Percentiles rank a stretch among this genome's conserved stretches.
phyloP scores from a whole-genome alignment of 2,329 filamentous ascomycete species.

The Botrytis cinerea region DNA sequence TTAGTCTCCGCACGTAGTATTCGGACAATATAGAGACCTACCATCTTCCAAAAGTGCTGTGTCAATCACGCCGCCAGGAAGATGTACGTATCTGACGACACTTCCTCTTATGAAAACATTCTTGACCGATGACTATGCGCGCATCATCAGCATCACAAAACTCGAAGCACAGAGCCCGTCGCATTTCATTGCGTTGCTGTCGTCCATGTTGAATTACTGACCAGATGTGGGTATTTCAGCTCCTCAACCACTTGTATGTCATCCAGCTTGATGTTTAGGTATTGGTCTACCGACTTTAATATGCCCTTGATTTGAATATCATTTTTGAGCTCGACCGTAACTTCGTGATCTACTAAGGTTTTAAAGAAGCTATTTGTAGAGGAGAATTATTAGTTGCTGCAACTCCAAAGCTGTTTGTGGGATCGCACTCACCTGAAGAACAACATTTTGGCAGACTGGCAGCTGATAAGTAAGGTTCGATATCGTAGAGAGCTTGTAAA shows the following conservation, averaged over 20 bases:
- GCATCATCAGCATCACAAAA: slow-evolving; percentile 25
- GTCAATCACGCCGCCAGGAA: slow-evolving; percentile 68
- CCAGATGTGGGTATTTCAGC: slow-evolving; percentile 90
- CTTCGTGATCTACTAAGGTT: slow-evolving; percentile 94
- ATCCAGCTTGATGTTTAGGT: slow-evolving; percentile 98
- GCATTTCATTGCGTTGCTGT: background rate
- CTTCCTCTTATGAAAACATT: slow-evolving; percentile 77
- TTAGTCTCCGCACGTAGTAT: slow-evolving; percentile 24
- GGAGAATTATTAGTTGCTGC: background rate
- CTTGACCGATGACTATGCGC: slow-evolving; percentile 64
- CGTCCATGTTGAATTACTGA: slow-evolving; percentile 44
- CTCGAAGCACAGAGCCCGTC: background rate
- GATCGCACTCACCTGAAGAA: slow-evolving; percentile 13
- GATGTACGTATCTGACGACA: slow-evolving; percentile 72
- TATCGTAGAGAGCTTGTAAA: background rate
- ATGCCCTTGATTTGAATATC: slow-evolving; percentile 96
- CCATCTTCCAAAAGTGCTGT: slow-evolving; percentile 71
- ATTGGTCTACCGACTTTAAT: slow-evolving; percentile 97
- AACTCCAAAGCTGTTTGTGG: background rate
- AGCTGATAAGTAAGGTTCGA: background rate
- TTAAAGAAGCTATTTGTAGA: slow-evolving; percentile 80
- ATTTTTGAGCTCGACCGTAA: slow-evolving; percentile 99
- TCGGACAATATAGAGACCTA: slow-evolving; percentile 41
- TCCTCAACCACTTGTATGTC: slow-evolving; percentile 92
- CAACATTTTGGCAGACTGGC: slow-evolving; percentile 9